Conservation (phyloP, 139 green algal species). For the Coelastrella sp. region DNA sequence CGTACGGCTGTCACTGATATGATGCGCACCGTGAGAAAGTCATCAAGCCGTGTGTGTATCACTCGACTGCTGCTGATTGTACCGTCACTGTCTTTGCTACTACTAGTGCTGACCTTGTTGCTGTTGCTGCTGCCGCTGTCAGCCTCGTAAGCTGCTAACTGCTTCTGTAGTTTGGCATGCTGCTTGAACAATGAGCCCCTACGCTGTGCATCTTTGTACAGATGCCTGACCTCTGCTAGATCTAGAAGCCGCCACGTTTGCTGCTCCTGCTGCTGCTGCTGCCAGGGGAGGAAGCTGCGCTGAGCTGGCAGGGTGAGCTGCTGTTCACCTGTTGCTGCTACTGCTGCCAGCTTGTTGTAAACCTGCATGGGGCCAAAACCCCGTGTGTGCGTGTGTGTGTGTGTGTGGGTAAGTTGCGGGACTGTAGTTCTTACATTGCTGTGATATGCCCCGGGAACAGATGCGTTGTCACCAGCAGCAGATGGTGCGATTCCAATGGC, state of each 20-base stretch:
- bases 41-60: neutral
- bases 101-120: slow-evolving; percentile 12
- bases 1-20: neutral
- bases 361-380: slow-evolving; percentile 10
- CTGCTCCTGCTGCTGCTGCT: neutral
- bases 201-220: slow-evolving; percentile 43
- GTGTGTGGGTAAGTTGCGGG: too few relatives aligned
- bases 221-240: slow-evolving; percentile 16
- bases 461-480: too few relatives aligned
- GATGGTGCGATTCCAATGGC: too few relatives aligned
- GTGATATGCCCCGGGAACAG: too few relatives aligned
- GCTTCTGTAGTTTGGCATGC: neutral
- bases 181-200: slow-evolving; percentile 5
- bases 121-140: slow-evolving; percentile 10
- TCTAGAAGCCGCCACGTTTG: slow-evolving; percentile 39
- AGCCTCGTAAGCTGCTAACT: neutral
- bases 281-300: neutral
- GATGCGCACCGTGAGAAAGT: slow-evolving; percentile 24
- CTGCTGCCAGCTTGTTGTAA: neutral
- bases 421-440: too few relatives aligned
- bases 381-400: too few relatives aligned
- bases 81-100: neutral
- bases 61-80: neutral
- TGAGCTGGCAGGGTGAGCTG: neutral
- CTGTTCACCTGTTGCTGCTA: neutral